Percentiles rank a stretch among this genome's conserved stretches.
Conservation (phyloP, 202 grass and related monocot species). For the Schoenoplectus triqueter region DNA sequence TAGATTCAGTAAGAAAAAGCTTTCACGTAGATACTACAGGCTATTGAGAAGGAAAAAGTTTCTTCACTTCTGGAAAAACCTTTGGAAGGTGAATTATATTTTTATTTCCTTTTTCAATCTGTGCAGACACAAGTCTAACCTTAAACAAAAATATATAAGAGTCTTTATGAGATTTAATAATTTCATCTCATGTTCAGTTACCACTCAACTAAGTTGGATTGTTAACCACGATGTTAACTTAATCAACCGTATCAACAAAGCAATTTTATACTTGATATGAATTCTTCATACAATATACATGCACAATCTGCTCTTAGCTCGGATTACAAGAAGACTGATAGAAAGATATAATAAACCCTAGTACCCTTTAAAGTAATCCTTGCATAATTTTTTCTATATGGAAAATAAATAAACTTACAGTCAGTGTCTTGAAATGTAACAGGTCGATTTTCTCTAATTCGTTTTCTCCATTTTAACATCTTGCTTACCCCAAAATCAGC, state of each 20-base stretch:
- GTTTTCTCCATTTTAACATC: conserved; percentile 83
- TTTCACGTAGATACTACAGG: not conserved
- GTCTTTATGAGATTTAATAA: not conserved
- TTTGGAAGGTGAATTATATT: not conserved
- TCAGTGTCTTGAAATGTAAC: conserved; percentile 54
- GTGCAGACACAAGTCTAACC: not conserved
- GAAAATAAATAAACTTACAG: conserved; percentile 53
- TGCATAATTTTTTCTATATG: not conserved
- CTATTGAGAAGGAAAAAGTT: too few relatives aligned
- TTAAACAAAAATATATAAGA: conserved; percentile 9
- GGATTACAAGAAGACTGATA: too few relatives aligned
- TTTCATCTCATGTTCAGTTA: not conserved
- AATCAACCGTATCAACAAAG: conserved; percentile 2
- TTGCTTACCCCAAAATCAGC: conserved; percentile 97
- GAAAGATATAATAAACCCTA: not conserved
- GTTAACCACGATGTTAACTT: not conserved
- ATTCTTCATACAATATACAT: not conserved
- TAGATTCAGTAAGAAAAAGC: conserved; percentile 28
- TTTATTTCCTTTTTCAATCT: not conserved
- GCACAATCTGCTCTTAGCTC: not conserved
- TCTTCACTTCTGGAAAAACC: not conserved
- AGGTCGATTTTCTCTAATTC: conserved; percentile 76
- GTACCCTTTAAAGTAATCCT: conserved; percentile 13
- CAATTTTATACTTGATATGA: not conserved
- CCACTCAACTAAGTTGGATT: conserved; percentile 2